Evolutionary conservation across 106 monocot genomes (phyloP).

Genomic region (Ottelia alismoides): DNA sequence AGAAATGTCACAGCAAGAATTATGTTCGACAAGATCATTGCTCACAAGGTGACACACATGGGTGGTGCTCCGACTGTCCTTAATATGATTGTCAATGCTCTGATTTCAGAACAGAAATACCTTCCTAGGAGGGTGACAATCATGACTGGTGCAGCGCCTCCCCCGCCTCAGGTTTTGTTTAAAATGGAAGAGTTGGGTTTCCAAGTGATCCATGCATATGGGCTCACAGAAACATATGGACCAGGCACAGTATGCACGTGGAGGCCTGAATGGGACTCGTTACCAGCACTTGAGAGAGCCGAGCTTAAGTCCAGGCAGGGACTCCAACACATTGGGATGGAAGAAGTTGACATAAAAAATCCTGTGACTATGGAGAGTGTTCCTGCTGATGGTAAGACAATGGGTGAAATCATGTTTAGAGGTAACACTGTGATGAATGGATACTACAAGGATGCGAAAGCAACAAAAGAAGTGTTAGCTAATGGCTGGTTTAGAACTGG

Average conservation of each 20-base stretch:
- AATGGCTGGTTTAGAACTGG: slow-evolving; percentile 48
- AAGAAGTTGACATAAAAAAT: slow-evolving; percentile 50
- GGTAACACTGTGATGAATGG: slow-evolving; percentile 81
- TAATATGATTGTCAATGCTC: slow-evolving; percentile 43
- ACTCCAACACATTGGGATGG: slow-evolving; percentile 36
- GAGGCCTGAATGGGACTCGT: slow-evolving; percentile 59
- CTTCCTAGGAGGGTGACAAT: slow-evolving; percentile 28
- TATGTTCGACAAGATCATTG: slow-evolving; percentile 31
- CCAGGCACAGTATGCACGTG: slow-evolving; percentile 36
- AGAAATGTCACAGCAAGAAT: slow-evolving; percentile 31
- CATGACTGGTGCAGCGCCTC: slow-evolving; percentile 51
- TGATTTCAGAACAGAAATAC: slow-evolving; percentile 9
- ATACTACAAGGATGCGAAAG: slow-evolving; percentile 39
- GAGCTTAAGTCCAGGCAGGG: slow-evolving; percentile 56
- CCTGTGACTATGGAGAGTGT: slow-evolving; percentile 54
- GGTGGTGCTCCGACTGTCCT: slow-evolving; percentile 57
- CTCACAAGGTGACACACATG: slow-evolving; percentile 52
- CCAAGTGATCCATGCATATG: slow-evolving; percentile 40
- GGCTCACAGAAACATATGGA: slow-evolving; percentile 72
- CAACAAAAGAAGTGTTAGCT: slow-evolving; percentile 24
- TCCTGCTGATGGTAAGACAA: slow-evolving; percentile 41
- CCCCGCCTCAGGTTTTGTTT: slow-evolving; percentile 37
- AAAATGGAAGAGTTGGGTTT: slow-evolving; percentile 60
- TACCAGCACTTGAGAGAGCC: slow-evolving; percentile 31
- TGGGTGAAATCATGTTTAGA: slow-evolving; percentile 72